Evolutionary conservation across 73 alveolate species (phyloP).

Genomic region (Blepharisma japonicum): DNA sequence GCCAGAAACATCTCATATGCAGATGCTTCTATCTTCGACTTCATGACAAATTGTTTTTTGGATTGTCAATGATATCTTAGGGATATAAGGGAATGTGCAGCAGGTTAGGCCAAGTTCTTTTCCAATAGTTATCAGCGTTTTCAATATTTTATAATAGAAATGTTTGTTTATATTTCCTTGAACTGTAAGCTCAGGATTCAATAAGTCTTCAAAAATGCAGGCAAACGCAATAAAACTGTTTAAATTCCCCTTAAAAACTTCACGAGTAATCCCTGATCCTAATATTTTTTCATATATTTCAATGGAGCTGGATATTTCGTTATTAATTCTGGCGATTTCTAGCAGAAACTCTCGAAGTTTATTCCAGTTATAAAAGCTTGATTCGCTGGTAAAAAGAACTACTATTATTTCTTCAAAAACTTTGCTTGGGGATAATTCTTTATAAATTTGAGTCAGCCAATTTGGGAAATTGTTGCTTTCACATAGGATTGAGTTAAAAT

Average conservation of each 20-base stretch:
- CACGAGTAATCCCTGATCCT: no score
- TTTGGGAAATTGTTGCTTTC: background rate
- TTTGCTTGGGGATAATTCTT: background rate
- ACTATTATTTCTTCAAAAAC: background rate
- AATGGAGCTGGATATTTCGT: background rate
- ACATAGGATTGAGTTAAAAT: background rate
- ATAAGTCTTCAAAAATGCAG: slow-evolving; percentile 7
- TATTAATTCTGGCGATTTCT: background rate
- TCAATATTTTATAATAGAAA: background rate
- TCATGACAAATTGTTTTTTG: no score
- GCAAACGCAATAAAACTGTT: background rate
- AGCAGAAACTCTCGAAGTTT: slow-evolving; percentile 4
- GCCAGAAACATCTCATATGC: background rate
- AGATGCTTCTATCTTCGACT: no score
- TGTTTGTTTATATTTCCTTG: background rate
- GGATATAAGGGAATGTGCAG: no score
- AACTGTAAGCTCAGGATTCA: background rate
- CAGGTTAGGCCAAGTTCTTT: no score
- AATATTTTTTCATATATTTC: no score
- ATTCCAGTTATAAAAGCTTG: background rate
- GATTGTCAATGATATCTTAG: no score
- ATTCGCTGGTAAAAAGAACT: background rate
- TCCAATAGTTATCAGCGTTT: no score
- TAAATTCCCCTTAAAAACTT: no score
- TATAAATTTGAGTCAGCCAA: slow-evolving; percentile 19